phyloP scores from a whole-genome alignment of 2,329 filamentous ascomycete genomes.

The Cercospora brassicicola region DNA sequence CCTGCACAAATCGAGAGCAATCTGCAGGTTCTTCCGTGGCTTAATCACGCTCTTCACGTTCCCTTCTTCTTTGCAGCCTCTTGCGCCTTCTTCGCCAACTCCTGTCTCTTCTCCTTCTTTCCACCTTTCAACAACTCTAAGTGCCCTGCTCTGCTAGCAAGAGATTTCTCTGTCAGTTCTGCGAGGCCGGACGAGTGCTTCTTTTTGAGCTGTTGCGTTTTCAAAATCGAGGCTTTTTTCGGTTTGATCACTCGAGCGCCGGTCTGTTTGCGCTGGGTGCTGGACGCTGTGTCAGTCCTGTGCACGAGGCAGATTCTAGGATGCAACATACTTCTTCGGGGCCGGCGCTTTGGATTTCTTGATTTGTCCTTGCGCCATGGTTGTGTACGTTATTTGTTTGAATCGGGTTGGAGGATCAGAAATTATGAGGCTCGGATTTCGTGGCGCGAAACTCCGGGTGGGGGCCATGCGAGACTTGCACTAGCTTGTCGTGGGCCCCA shows the following conservation, averaged over 20 bases:
- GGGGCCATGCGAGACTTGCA: not conserved
- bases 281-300: slow-evolving; percentile 11
- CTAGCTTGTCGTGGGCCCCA: not conserved
- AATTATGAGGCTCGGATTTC: not conserved
- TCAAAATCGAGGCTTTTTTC: slow-evolving; percentile 62
- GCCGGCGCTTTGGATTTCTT: slow-evolving; percentile 36
- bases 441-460: not conserved
- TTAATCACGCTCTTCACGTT: not conserved
- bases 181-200: slow-evolving; percentile 64
- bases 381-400: not conserved
- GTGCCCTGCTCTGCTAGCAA: slow-evolving; percentile 68
- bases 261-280: slow-evolving; percentile 38
- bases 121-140: slow-evolving; percentile 66
- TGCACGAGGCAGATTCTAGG: not conserved
- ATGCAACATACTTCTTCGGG: slow-evolving; percentile 25
- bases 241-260: slow-evolving; percentile 65
- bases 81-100: slow-evolving; percentile 22
- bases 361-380: slow-evolving; percentile 35
- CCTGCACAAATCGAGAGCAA: not conserved
- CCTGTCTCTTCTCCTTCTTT: slow-evolving; percentile 57
- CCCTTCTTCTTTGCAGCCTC: not conserved
- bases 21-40: not conserved
- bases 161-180: slow-evolving; percentile 64
- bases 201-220: slow-evolving; percentile 64
- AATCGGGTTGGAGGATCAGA: not conserved